phyloP scores from a whole-genome alignment of 2,329 filamentous ascomycete genomes.

The Aspergillus awamori region DNA sequence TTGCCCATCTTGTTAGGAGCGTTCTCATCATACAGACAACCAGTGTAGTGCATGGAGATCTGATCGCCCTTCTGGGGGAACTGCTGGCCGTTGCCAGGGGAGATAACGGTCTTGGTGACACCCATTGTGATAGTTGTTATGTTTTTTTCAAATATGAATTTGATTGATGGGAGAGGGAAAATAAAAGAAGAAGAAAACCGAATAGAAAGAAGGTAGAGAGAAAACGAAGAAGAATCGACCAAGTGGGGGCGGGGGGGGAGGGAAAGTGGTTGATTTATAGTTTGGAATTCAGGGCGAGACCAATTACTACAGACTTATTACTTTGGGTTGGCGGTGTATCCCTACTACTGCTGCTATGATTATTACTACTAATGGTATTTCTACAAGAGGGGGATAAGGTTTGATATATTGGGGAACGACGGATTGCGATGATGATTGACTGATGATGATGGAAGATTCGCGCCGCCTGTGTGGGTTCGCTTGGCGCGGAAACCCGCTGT shows the following conservation, averaged over 20 bases:
- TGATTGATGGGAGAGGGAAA: background rate
- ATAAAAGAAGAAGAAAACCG: background rate
- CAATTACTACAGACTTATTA: background rate
- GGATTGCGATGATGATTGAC: background rate
- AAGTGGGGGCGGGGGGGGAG: background rate
- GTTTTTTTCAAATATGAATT: background rate
- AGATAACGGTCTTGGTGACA: conserved; percentile 69
- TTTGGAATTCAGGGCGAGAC: background rate
- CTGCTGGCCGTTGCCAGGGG: conserved; percentile 63
- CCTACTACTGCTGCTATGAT: no score
- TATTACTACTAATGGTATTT: no score
- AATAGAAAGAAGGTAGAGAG: background rate
- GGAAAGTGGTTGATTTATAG: background rate
- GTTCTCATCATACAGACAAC: conserved; percentile 72
- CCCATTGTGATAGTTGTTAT: conserved; percentile 58
- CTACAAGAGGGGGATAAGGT: no score
- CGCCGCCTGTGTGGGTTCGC: conserved; percentile 1
- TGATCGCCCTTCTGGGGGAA: conserved; percentile 68
- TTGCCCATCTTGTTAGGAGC: conserved; percentile 66
- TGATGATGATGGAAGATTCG: background rate
- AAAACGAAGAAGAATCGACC: conserved; percentile 6
- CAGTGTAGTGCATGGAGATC: conserved; percentile 89
- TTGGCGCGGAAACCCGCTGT: background rate
- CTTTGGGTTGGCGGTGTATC: no score
- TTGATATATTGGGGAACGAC: background rate